phyloP scores from a whole-genome alignment of 1,284 basidiomycete species.

The Acaromyces ingoldii region DNA sequence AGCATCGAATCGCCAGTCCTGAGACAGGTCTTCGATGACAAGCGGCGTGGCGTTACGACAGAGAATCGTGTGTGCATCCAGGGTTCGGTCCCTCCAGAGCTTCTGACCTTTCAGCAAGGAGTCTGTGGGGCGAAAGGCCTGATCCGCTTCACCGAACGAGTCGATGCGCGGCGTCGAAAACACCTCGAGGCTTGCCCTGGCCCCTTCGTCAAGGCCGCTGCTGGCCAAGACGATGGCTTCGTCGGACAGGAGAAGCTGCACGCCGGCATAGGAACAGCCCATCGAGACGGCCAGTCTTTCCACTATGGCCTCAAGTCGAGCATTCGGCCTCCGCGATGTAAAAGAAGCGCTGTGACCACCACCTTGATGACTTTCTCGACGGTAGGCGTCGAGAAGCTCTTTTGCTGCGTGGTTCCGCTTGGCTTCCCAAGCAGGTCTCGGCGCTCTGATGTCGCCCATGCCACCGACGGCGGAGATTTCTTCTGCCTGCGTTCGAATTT shows the following conservation, averaged over 20 bases:
- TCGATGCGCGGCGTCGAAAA: not conserved
- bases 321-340: too few species aligned
- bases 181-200: not conserved
- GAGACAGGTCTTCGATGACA: not conserved
- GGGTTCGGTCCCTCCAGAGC: not conserved
- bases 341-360: too few species aligned
- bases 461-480: conserved; percentile 6
- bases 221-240: conserved; percentile 5
- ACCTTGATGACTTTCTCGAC: too few species aligned
- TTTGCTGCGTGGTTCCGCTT: conserved; percentile 5
- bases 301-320: conserved; percentile 1
- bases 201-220: not conserved
- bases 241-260: conserved; percentile 6
- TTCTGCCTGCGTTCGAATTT: conserved; percentile 1
- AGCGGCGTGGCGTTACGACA: not conserved
- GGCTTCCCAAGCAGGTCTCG: conserved; percentile 7
- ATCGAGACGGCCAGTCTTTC: not conserved
- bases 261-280: not conserved
- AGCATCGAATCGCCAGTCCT: conserved; percentile 4
- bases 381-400: not conserved
- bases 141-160: not conserved
- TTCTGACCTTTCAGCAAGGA: not conserved
- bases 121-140: too few species aligned
- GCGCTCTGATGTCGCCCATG: conserved; percentile 8
- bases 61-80: conserved; percentile 13